These are phyloP conservation scores for Trichoderma sp. DNA, from an alignment of 2,329 filamentous ascomycete species.

Conservation along the genomic window DNA sequence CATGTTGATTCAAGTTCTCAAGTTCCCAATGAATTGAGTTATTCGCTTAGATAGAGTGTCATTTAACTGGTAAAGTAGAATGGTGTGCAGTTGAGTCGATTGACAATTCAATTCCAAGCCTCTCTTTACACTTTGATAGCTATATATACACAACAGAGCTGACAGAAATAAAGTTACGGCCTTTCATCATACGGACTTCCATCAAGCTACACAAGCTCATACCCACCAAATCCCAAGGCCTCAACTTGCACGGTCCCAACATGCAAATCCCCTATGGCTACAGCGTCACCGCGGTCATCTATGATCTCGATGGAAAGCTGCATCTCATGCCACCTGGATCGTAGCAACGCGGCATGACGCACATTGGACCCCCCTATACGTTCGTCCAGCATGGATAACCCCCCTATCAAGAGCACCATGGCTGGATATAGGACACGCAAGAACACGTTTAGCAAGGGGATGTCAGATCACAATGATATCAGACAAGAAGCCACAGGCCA, in stretches of 20 bases:
- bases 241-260: not conserved
- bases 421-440: not conserved
- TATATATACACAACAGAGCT: slow-evolving; percentile 7
- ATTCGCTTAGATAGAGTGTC: slow-evolving; percentile 10
- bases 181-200: slow-evolving; percentile 17
- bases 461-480: slow-evolving; percentile 26
- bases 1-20: slow-evolving; percentile 30
- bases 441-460: slow-evolving; percentile 5
- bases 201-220: not conserved
- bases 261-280: not conserved
- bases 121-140: not conserved
- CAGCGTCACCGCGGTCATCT: slow-evolving; percentile 7
- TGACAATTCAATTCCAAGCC: not conserved
- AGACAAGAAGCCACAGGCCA: slow-evolving; percentile 12
- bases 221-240: too few species aligned
- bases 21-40: not conserved
- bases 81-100: not conserved
- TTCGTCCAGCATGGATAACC: slow-evolving; percentile 17
- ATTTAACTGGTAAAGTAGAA: not conserved
- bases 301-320: slow-evolving; percentile 7
- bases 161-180: slow-evolving; percentile 17
- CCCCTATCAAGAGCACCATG: not conserved
- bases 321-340: not conserved
- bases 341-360: slow-evolving; percentile 17
- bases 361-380: slow-evolving; percentile 4